These are phyloP conservation scores for Moesziomyces sp. DNA, from an alignment of 1,284 basidiomycete genomes.

Conservation along the genomic window DNA sequence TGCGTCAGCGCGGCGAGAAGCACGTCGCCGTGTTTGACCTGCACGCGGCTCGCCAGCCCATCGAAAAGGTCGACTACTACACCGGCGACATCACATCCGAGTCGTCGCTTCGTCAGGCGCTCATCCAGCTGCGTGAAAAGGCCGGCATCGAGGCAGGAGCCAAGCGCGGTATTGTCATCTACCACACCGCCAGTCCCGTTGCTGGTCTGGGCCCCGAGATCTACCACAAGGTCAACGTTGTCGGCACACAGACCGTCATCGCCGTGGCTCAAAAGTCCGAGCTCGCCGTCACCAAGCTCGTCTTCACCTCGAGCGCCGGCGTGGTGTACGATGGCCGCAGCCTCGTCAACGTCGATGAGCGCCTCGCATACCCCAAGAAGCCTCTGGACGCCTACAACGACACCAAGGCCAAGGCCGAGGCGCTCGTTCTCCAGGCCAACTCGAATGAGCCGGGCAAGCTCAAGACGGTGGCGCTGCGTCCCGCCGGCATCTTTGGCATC, in stretches of 20 bases:
- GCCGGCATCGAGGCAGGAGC: conserved; percentile 37
- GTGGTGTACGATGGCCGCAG: conserved; percentile 88
- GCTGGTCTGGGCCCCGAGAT: conserved; percentile 77
- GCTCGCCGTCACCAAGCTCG: conserved; percentile 80
- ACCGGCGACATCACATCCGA: conserved; percentile 63
- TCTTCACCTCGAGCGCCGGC: conserved; percentile 94
- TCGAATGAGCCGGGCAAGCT: conserved; percentile 76
- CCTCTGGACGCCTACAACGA: conserved; percentile 93
- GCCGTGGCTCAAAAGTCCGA: conserved; percentile 74
- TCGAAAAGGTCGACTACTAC: conserved; percentile 59
- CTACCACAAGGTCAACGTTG: conserved; percentile 93
- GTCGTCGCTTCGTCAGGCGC: conserved; percentile 32
- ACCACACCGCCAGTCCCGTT: conserved; percentile 91
- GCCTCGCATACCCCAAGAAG: conserved; percentile 79
- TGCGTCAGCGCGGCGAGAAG: conserved; percentile 63
- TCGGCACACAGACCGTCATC: conserved; percentile 87
- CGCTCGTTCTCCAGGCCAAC: conserved; percentile 85
- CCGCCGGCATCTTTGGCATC: conserved; percentile 96
- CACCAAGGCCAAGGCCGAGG: conserved; percentile 93
- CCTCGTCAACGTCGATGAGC: conserved; percentile 88
- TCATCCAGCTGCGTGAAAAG: conserved; percentile 46
- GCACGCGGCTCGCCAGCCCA: conserved; percentile 38
- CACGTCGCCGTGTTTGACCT: conserved; percentile 63
- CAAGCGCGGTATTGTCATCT: conserved; percentile 70
- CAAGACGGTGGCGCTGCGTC: conserved; percentile 87